phyloP scores from a whole-genome alignment of 2,329 filamentous ascomycete species.

The Aureobasidium zeae region DNA sequence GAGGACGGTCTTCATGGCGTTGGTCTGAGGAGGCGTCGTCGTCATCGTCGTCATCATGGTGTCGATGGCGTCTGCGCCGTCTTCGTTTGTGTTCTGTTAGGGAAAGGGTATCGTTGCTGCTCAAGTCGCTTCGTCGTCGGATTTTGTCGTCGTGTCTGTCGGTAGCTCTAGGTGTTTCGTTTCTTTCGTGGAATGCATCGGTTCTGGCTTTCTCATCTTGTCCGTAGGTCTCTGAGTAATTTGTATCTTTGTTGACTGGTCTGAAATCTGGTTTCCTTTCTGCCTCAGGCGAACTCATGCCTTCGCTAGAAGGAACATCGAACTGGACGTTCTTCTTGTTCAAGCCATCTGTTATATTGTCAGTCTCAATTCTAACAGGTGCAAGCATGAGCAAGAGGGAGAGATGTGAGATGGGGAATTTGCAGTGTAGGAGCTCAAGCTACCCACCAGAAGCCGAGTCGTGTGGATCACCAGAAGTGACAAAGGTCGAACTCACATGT shows the following conservation, averaged over 20 bases:
- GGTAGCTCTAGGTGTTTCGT: too few species aligned
- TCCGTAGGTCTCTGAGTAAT: constrained; percentile 6
- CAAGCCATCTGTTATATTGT: constrained; percentile 13
- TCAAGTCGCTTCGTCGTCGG: constrained; percentile 8
- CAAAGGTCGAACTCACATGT: constrained; percentile 42
- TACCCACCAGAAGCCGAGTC: constrained; percentile 18
- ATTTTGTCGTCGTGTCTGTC: constrained; percentile 9
- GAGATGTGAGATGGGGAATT: not conserved
- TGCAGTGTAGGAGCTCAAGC: constrained; percentile 3
- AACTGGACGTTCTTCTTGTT: constrained; percentile 14
- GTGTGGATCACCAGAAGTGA: constrained; percentile 28
- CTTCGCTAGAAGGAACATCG: constrained; percentile 9
- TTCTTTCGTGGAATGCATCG: too few species aligned
- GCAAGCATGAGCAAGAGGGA: not conserved
- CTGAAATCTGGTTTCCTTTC: not conserved
- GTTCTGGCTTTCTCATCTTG: constrained; percentile 10
- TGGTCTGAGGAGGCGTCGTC: not conserved
- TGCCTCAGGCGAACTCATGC: constrained; percentile 9
- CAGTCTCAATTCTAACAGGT: not conserved
- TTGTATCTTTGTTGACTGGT: not conserved
- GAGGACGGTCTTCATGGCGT: not conserved
- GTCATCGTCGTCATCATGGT: constrained; percentile 4
- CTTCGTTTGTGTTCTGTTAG: constrained; percentile 9
- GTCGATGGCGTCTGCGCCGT: constrained; percentile 13
- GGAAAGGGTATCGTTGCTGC: constrained; percentile 13